phyloP scores from a whole-genome alignment of 2,329 filamentous ascomycete genomes.

The Beauveria sp. region DNA sequence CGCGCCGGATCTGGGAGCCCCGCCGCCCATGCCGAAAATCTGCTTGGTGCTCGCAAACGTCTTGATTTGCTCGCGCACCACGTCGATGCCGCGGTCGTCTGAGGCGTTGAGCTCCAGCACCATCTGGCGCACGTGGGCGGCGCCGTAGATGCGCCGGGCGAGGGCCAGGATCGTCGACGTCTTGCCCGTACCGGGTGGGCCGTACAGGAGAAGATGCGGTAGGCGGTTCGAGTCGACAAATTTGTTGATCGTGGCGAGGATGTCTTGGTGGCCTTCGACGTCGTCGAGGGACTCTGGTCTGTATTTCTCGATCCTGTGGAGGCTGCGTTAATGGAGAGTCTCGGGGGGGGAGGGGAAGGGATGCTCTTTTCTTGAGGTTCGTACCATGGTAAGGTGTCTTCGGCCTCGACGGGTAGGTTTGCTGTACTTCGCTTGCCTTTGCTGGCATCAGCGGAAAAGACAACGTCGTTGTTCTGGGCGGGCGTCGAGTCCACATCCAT shows the following conservation, averaged over 20 bases:
- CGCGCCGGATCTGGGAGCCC: slow-evolving; percentile 20
- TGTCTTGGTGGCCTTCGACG: slow-evolving; percentile 95
- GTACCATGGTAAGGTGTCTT: slow-evolving; percentile 89
- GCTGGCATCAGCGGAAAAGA: slow-evolving; percentile 67
- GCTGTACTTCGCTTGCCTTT: slow-evolving; percentile 91
- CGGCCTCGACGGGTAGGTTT: slow-evolving; percentile 87
- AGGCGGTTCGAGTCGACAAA: slow-evolving; percentile 92
- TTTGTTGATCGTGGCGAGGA: slow-evolving; percentile 94
- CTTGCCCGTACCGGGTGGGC: slow-evolving; percentile 93
- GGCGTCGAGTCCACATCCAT: slow-evolving; percentile 51
- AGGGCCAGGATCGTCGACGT: slow-evolving; percentile 94
- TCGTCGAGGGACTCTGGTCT: slow-evolving; percentile 81
- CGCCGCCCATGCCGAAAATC: slow-evolving; percentile 66
- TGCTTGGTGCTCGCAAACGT: slow-evolving; percentile 98
- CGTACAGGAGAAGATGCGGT: slow-evolving; percentile 93
- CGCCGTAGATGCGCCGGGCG: slow-evolving; percentile 85
- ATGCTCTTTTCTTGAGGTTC: slow-evolving; percentile 9
- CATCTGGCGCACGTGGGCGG: slow-evolving; percentile 93
- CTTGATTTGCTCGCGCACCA: slow-evolving; percentile 98
- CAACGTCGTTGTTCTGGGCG: slow-evolving; percentile 38
- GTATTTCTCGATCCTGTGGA: slow-evolving; percentile 86
- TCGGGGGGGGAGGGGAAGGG: background rate
- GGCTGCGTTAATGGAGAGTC: background rate
- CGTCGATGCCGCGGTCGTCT: slow-evolving; percentile 95
- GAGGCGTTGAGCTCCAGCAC: slow-evolving; percentile 96